Evolutionary conservation across 345 rosid genomes (phyloP).

Genomic region (Clarkia xantiana): DNA sequence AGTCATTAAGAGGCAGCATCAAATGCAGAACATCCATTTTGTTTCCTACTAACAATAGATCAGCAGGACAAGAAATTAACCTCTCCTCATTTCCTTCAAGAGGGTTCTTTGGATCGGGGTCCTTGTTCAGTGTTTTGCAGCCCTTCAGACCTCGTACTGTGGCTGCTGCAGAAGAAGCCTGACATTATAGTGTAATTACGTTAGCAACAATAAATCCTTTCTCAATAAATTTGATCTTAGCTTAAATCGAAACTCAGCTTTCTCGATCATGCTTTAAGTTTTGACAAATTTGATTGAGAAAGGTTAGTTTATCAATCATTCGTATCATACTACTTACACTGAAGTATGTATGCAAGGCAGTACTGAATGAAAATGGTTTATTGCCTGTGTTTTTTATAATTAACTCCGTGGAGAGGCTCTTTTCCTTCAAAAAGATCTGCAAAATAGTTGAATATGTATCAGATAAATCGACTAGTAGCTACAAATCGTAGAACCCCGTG

Average conservation of each 20-base stretch:
- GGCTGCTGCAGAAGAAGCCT: conserved; percentile 76
- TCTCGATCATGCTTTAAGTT: background rate
- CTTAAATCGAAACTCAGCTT: too few relatives aligned
- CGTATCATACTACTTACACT: conserved; percentile 29
- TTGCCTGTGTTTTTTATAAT: conserved; percentile 56
- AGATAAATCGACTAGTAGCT: background rate
- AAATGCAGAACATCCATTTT: conserved; percentile 1
- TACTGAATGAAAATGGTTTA: conserved; percentile 64
- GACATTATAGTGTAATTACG: conserved; percentile 6
- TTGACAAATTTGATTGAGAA: background rate
- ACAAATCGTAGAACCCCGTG: too few relatives aligned
- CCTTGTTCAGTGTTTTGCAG: conserved; percentile 77
- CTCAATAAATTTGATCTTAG: background rate
- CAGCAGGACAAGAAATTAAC: conserved; percentile 19
- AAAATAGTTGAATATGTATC: conserved; percentile 12
- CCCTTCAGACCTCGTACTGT: conserved; percentile 75
- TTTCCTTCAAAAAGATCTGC: conserved; percentile 48
- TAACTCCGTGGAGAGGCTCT: conserved; percentile 70
- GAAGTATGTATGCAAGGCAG: conserved; percentile 85
- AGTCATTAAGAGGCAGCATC: conserved; percentile 5
- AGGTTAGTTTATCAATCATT: background rate
- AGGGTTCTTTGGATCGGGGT: conserved; percentile 82
- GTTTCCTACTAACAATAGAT: background rate
- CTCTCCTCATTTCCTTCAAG: conserved; percentile 72
- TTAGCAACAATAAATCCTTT: background rate